Conservation (phyloP, 768 basidiomycete species). For the Coprinopsis cinerea region DNA sequence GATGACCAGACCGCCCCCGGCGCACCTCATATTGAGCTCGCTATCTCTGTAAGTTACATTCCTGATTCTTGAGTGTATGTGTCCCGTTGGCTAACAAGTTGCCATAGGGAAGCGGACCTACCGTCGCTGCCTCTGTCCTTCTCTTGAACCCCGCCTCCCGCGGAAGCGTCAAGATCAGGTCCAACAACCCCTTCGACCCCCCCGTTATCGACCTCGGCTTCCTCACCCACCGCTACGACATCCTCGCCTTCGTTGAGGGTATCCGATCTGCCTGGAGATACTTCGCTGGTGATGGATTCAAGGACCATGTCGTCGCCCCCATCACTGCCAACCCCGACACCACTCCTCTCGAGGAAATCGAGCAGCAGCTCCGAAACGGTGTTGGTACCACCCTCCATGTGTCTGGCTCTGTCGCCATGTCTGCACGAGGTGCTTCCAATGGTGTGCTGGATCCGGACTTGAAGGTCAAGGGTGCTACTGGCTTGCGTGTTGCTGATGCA, state of each 20-base stretch:
- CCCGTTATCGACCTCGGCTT: conserved; percentile 10
- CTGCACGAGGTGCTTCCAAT: conserved; percentile 13
- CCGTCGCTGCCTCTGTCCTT: not conserved
- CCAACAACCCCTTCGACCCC: conserved; percentile 11
- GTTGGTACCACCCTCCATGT: conserved; percentile 15
- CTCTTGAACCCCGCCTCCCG: conserved; percentile 12
- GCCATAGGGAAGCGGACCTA: conserved; percentile 5
- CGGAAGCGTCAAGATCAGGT: conserved; percentile 11
- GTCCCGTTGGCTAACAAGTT: no score
- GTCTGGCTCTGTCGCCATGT: conserved; percentile 20
- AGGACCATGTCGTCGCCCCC: conserved; percentile 9
- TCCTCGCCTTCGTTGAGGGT: conserved; percentile 9
- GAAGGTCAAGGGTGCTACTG: conserved; percentile 20
- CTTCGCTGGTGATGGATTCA: conserved; percentile 10
- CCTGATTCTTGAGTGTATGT: no score
- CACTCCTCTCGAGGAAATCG: conserved; percentile 11
- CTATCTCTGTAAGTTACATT: no score
- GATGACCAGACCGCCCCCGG: conserved; percentile 20
- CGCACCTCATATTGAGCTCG: conserved; percentile 19
- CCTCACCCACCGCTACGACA: conserved; percentile 10
- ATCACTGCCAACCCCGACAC: conserved; percentile 8
- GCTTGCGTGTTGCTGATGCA: conserved; percentile 21
- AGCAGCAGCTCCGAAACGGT: conserved; percentile 11
- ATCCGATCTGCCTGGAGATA: conserved; percentile 11
- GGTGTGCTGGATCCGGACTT: conserved; percentile 26